Evolutionary conservation across 345 rosid species (phyloP), one percentile per base, ranked within the genome.

Genomic region (Noccaea bulbosa): DNA sequence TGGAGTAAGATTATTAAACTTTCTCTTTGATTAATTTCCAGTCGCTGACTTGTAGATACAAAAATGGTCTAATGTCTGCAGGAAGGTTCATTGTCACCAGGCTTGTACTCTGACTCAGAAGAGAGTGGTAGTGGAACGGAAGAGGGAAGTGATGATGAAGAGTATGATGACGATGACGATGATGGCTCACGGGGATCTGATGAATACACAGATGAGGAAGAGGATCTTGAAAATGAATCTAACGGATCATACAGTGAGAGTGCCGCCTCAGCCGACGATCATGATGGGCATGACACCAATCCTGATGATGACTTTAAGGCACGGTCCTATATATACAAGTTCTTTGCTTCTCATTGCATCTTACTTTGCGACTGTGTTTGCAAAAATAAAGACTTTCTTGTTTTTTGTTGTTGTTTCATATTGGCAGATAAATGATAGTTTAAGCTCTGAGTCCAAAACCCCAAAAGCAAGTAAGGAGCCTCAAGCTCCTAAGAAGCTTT

Each of bases 41-140:
- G 76, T 47, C 66, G 56, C 69, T 75, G 72, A 76, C 49, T 62
- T 78, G 63, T 55, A 34, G 48, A 53, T 56, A 62, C 67, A 53
- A 79, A 58, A 64, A 67, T 59, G 48, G 40, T 72, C 68, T 65
- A 15, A 15, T 78, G 50, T 65, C 64, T 83, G 80, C 88, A 94
- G 99, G 99, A 85, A 80, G 90, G 85, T 81, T 69, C 85, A 67
- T 58, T 83, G 73, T 78, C 96, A 35, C 85, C 93, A 38, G 97
- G 85, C 62, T 71, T 89, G 70, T 89, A 94, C 76, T 86, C 97
- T 14, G 96, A 91, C 67, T 77, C 92, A 11, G 93, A 91, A 20
- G 95, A 84, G 75, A 86, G 87, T 48, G 92, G 86, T 64, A 89
- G 89, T 77, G 98, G 82, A 79, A 83, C 84, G 54, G 99, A 88